Evolutionary conservation across 2,329 filamentous ascomycete genomes (phyloP).

Genomic region (Penicillium frequentans): DNA sequence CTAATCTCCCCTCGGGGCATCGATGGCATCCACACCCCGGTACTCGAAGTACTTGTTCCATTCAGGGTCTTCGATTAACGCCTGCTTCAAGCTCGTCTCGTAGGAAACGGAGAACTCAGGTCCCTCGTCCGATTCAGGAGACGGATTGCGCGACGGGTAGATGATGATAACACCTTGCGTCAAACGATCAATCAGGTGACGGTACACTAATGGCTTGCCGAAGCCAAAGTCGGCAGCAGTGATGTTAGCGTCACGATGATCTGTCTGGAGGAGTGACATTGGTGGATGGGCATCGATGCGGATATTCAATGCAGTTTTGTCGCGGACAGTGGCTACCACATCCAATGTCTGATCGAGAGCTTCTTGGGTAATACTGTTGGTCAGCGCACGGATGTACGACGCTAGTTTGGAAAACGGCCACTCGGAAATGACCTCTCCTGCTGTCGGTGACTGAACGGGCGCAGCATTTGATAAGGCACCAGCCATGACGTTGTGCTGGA

Average conservation of each 20-base stretch:
- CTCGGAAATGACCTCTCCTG: conserved; percentile 37
- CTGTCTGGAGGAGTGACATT: conserved; percentile 36
- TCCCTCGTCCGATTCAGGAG: conserved; percentile 36
- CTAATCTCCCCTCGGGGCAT: neutral
- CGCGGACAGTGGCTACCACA: conserved; percentile 34
- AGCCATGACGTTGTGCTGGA: conserved; percentile 40
- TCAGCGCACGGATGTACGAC: conserved; percentile 39
- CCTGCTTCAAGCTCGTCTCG: conserved; percentile 34
- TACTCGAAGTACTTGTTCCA: conserved; percentile 43
- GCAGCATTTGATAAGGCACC: conserved; percentile 19
- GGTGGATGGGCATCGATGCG: conserved; percentile 39
- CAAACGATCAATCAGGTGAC: conserved; percentile 34
- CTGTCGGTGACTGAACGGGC: conserved; percentile 2
- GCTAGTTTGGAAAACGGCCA: conserved; percentile 38
- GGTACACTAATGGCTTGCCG: conserved; percentile 32
- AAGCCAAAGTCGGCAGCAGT: conserved; percentile 40
- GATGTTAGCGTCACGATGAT: conserved; percentile 36
- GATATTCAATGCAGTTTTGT: conserved; percentile 38
- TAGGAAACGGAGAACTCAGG: conserved; percentile 36
- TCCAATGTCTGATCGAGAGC: conserved; percentile 30
- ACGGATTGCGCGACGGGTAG: conserved; percentile 31
- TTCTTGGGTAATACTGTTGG: conserved; percentile 36
- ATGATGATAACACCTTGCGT: conserved; percentile 20
- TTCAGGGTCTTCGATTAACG: conserved; percentile 36
- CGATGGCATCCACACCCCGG: conserved; percentile 32